A percentile compares a stretch with the other conserved stretches of the same genome.
These are phyloP conservation scores for Xanthoconium purpureum DNA, from an alignment of 768 basidiomycete genomes.

Conservation along the genomic window DNA sequence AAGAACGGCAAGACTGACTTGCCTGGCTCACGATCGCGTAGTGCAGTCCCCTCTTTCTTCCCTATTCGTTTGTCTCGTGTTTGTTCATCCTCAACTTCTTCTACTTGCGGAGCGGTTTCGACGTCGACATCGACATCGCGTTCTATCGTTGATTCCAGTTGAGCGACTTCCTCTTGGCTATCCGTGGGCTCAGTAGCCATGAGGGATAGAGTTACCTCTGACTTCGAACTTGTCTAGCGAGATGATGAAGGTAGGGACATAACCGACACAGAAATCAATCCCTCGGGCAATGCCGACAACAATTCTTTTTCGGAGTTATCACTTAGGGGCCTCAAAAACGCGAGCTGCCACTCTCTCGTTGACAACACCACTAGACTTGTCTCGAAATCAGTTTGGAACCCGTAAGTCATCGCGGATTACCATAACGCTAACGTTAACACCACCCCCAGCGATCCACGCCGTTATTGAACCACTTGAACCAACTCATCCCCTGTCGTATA, in stretches of 20 bases:
- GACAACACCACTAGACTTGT: no score
- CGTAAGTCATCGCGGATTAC: no score
- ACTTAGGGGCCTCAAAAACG: no score
- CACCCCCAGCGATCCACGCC: no score
- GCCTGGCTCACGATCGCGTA: constrained; percentile 46
- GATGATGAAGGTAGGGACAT: background rate
- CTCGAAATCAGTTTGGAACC: no score
- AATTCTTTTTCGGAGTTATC: no score
- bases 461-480: no score
- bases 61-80: constrained; percentile 12
- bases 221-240: background rate
- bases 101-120: constrained; percentile 6
- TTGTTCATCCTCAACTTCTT: constrained; percentile 6
- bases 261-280: background rate
- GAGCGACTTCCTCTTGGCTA: constrained; percentile 5
- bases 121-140: constrained; percentile 4
- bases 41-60: constrained; percentile 17
- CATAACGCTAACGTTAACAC: no score
- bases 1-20: constrained; percentile 74
- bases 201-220: background rate
- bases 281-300: background rate
- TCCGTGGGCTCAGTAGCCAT: constrained; percentile 18
- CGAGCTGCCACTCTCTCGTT: no score
- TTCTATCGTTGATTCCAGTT: constrained; percentile 1
- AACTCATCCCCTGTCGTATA: no score